Base-by-base conservation (phyloP, 331 rosid genomes). In the Saraca asoca region DNA sequence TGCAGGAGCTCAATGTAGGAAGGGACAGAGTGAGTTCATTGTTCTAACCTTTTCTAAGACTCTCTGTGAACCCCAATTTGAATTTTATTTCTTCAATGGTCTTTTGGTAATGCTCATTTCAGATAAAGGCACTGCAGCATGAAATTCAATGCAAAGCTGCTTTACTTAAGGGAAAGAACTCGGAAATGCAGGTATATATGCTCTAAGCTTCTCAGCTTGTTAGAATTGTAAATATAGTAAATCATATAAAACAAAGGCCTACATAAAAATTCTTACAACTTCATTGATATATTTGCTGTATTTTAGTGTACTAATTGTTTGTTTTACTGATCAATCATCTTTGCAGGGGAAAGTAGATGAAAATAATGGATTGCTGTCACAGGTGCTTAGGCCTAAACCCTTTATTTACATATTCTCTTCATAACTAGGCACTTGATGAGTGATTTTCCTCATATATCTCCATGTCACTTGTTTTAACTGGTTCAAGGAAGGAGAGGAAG, bases 1-100 rank as follows among this genome's bases (percentile, higher is more conserved):
- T 71, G 71, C 85, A 89, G 95, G 96, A 92, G 75, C 76, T 89
- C 79, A 87, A 89, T 78, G 72, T 78, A 58, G 93, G 91, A 79
- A 89, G 83, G 77, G 91, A 92, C 8, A 85, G 51, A 78, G 98
- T 87, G 80, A 75, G 77, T 76, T 64, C 15, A 39, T 56, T 74
- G 56, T 12, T 48, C 51, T 50, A 4, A 39, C 15, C 48, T 42
- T 11, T 11, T 12, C 34, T 14, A 56, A 12, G 38, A 8, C 9
- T 18, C 9, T 20, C 24, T 67, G 31, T 11, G 35, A 20, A 56
- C 13, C 15, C 18, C 55, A 41, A 45, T 24, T 64, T 6, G 2
- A 41, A 7, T 46, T 79, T 38, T 6, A 35, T 42, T 5, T 12
- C 18, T 37, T 9, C 13, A 9, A 29, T 8, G 44, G 17, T 7